Base-by-base conservation (phyloP, 305 asterid genomes). In the Euphrasia arctica region DNA sequence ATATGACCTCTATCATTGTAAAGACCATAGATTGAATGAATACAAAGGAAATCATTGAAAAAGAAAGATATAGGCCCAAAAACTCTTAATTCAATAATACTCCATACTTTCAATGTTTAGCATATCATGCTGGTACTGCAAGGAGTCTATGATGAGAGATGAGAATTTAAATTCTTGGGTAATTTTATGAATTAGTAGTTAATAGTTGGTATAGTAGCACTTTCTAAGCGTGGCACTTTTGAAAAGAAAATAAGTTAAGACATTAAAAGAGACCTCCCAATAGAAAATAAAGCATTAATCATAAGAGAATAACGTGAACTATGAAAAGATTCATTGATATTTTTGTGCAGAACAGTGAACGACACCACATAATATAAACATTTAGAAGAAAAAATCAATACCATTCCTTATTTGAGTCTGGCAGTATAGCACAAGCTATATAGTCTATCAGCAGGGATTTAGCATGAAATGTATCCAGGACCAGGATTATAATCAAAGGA, bases 31-130 rank as follows among this genome's bases (percentile, higher is more conserved):
- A 34, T 25, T 43, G 74, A 45, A 62, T 11, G 4, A 48, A 32
- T 42, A 32, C 18, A 48, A 48, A 10, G 31, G n/a, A 58, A 60
- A 59, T 54, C 42, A 42, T 13, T 50, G 48, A 41, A 12, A 63
- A 63, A 68, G 31, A 60, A 49, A 47, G 48, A 58, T 6, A 68
- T 7, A 41, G 15, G 48, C 59, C 66, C 5, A 32, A 56, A 57
- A 22, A 34, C 64, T 58, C 59, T 45, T 29, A 62, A 4, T 63
- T 10, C 57, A 63, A 62, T 15, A 61, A 66, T 31, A 58, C 45
- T 39, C 45, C 45, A 32, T 32, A 32, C 36, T 32, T 32, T 4
- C 36, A 32, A 39, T 39, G 45, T 58, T 25, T 7, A 50, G 25
- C 9, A 9, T 22, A 28, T 2, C 51, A 58, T 36, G 43, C n/a